Percentiles rank a stretch among this genome's conserved stretches.
Evolutionary conservation across 306 rosid genomes (phyloP).

Genomic region (Coriaria nepalensis): DNA sequence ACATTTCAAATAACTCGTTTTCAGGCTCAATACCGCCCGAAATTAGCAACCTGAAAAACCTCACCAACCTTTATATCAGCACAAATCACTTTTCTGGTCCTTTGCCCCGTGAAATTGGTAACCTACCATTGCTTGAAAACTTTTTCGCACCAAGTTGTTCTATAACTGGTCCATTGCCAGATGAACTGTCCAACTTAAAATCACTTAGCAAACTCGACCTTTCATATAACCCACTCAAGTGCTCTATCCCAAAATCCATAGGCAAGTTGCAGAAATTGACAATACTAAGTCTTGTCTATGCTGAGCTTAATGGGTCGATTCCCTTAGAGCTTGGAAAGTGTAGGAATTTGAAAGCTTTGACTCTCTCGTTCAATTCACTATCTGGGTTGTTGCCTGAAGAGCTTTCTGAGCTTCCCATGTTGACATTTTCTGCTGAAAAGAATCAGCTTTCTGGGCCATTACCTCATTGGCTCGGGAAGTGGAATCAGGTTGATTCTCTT

Average conservation of each 20-base stretch:
- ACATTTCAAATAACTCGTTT: conserved; percentile 76
- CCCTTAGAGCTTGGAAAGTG: conserved; percentile 81
- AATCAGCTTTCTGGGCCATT: conserved; percentile 69
- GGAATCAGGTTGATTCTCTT: conserved; percentile 39
- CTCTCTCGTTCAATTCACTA: conserved; percentile 70
- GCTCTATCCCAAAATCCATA: conserved; percentile 64
- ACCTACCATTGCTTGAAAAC: conserved; percentile 46
- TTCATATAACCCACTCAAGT: conserved; percentile 71
- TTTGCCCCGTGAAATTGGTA: conserved; percentile 61
- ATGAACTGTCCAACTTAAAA: conserved; percentile 47
- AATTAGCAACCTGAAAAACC: conserved; percentile 44
- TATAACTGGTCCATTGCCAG: conserved; percentile 80
- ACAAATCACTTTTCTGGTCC: conserved; percentile 48
- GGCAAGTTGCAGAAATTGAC: conserved; percentile 57
- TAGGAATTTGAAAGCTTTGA: conserved; percentile 42
- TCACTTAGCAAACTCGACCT: conserved; percentile 58
- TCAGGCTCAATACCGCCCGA: conserved; percentile 58
- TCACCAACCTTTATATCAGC: conserved; percentile 62
- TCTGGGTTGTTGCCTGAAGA: conserved; percentile 73
- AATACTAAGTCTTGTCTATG: conserved; percentile 39
- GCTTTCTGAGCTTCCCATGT: conserved; percentile 60
- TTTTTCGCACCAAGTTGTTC: conserved; percentile 48
- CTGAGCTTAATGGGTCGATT: conserved; percentile 65
- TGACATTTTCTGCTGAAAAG: conserved; percentile 67
- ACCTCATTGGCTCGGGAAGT: conserved; percentile 84